phyloP scores from a whole-genome alignment of 805 yeast species.

The Clavispora fructus region DNA sequence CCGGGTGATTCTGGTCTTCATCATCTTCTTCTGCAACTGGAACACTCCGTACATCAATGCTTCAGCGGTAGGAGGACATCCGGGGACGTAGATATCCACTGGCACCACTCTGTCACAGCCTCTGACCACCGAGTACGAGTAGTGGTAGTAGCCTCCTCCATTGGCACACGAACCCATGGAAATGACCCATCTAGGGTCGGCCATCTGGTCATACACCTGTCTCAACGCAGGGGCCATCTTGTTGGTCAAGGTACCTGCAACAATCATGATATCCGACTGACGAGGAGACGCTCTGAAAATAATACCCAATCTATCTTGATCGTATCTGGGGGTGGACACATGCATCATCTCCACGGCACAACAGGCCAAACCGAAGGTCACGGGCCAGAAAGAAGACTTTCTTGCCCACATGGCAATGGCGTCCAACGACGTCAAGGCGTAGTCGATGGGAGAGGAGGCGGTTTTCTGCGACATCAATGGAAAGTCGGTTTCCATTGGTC shows the following conservation, averaged over 20 bases:
- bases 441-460: constrained; percentile 57
- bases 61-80: constrained; percentile 89
- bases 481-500: constrained; percentile 55
- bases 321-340: constrained; percentile 84
- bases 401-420: constrained; percentile 87
- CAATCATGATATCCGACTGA: constrained; percentile 88
- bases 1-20: constrained; percentile 72
- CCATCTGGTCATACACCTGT: constrained; percentile 92
- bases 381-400: constrained; percentile 91
- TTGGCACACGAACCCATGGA: constrained; percentile 94
- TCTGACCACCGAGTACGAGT: constrained; percentile 81
- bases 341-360: constrained; percentile 97
- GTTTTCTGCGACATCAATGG: constrained; percentile 66
- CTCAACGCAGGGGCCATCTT: constrained; percentile 93
- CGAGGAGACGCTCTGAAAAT: constrained; percentile 93
- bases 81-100: constrained; percentile 87
- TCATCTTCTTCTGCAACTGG: constrained; percentile 86
- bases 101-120: constrained; percentile 89
- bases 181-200: constrained; percentile 91
- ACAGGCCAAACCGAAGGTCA: constrained; percentile 86
- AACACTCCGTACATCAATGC: constrained; percentile 88
- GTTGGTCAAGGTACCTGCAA: constrained; percentile 86
- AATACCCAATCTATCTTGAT: constrained; percentile 87
- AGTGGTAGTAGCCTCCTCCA: constrained; percentile 91
- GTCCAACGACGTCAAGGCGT: constrained; percentile 76